Percentiles rank a stretch among this genome's conserved stretches.
These are phyloP conservation scores for Taphrina deformans DNA, from an alignment of 1,139 yeast genomes.

Conservation along the genomic window DNA sequence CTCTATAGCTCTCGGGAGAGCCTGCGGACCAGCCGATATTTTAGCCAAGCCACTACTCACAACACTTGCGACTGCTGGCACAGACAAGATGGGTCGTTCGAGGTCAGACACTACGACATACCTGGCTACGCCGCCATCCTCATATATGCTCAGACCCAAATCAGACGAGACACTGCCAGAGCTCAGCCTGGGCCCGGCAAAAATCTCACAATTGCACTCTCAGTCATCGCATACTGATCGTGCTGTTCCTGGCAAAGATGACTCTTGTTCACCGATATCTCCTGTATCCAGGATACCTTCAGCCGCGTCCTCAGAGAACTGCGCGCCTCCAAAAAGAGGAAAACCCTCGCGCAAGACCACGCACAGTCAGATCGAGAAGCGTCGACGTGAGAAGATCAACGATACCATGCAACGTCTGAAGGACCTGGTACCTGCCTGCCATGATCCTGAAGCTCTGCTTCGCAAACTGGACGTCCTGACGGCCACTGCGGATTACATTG, in stretches of 20 bases:
- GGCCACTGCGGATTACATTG: conserved; percentile 69
- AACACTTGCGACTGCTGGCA: background rate
- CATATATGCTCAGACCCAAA: conserved; percentile 7
- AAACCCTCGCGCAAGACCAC: conserved; percentile 52
- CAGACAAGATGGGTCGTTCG: background rate
- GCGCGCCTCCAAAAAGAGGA: background rate
- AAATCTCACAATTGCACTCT: background rate
- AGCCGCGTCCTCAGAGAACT: background rate
- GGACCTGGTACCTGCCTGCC: conserved; percentile 75
- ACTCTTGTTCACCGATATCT: background rate
- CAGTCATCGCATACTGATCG: background rate
- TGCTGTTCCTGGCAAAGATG: background rate
- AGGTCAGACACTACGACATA: conserved; percentile 1
- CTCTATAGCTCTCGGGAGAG: no score
- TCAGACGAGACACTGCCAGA: conserved; percentile 24
- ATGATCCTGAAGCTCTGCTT: conserved; percentile 61
- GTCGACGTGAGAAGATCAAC: conserved; percentile 74
- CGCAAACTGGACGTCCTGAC: conserved; percentile 77
- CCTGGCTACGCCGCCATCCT: conserved; percentile 26
- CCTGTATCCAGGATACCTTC: background rate
- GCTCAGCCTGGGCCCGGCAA: conserved; percentile 8
- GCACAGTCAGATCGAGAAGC: conserved; percentile 77
- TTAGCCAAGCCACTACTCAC: no score
- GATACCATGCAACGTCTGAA: conserved; percentile 80
- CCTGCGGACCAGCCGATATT: no score